These are phyloP conservation scores for Diaporthe australafricana DNA, from an alignment of 2,329 filamentous ascomycete genomes.

Conservation along the genomic window DNA sequence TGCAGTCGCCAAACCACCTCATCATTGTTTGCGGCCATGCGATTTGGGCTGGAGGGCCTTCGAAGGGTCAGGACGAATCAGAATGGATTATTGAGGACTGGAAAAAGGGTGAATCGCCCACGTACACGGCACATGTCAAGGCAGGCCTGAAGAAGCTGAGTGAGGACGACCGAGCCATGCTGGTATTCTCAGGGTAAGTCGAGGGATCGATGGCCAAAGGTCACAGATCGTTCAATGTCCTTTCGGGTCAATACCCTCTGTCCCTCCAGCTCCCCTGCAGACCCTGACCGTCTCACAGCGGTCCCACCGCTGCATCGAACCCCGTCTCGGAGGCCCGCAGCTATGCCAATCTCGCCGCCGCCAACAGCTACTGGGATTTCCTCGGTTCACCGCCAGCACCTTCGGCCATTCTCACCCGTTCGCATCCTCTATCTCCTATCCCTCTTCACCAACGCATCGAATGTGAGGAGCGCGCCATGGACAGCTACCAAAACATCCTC, in stretches of 20 bases:
- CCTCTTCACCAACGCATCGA: constrained; percentile 58
- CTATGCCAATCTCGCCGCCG: constrained; percentile 66
- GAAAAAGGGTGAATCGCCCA: constrained; percentile 81
- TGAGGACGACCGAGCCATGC: constrained; percentile 58
- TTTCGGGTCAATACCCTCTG: not conserved
- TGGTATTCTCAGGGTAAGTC: constrained; percentile 79
- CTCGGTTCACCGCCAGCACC: constrained; percentile 39
- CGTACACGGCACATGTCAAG: constrained; percentile 81
- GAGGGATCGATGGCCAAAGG: too few relatives aligned
- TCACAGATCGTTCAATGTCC: not conserved
- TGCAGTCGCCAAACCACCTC: constrained; percentile 61
- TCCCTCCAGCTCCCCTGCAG: not conserved
- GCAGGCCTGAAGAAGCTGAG: constrained; percentile 68
- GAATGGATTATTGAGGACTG: constrained; percentile 83
- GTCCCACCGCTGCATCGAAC: constrained; percentile 70
- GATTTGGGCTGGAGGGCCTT: constrained; percentile 74
- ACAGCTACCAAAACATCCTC: constrained; percentile 87
- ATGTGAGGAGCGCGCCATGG: constrained; percentile 79
- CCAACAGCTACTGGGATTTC: constrained; percentile 60
- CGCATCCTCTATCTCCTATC: not conserved
- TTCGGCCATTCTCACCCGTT: not conserved
- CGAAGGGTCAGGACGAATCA: constrained; percentile 62
- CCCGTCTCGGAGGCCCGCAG: constrained; percentile 70
- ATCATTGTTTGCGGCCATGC: constrained; percentile 88
- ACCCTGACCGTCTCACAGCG: constrained; percentile 54